Evolutionary conservation across 2,329 filamentous ascomycete species (phyloP), one percentile per base, ranked within the genome.

Genomic region (Achaetomium macrosporum): DNA sequence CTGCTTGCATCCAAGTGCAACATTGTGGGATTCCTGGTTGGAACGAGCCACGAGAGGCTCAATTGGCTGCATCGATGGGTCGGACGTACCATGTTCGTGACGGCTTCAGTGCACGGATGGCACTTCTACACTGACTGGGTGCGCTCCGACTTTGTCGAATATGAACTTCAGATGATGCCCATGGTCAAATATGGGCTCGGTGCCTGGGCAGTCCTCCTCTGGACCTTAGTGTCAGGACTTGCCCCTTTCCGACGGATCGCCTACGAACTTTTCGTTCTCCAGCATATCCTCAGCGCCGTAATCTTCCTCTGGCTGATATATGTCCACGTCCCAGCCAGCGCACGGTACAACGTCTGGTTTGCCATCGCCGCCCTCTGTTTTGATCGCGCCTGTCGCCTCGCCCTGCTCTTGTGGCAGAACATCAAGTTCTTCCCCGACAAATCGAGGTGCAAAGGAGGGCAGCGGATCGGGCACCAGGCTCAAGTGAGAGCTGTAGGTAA

Each of bases 31-130:
- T 71, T 76, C 49, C 68, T 88, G 20, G 74, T 78, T 4, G 85
- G 84, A 11, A 75, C 78, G 10, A 82, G 83, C 55, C 82, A 88
- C 62, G 85, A 88, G 68, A 76, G 82, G 9, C 71, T 88, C 53
- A 88, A 87, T 65, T 88, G 85, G 85, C 68, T 88, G 48, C 85
- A 89, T 62, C 77, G 85, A 55, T 89, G 85, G 85, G 79, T 84
- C 10, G 83, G 81, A 3, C 77, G 85, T 54, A 85, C 82, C 51
- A 79, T 88, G 70, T 77, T 88, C 35, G 69, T 88, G 15, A 87
- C 82, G 0, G 81, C 80, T 1, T 83, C 83, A 1, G 75, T 88
- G 3, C 85, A 89, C 61, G 84, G 86, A 55, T 85, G 81, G 60
- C 81, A 85, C 65, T 88, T 87, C 65, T 83, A 82, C 68, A 71